phyloP scores from a whole-genome alignment of 1,284 basidiomycete species.

The Phellopilus nigrolimitatus region DNA sequence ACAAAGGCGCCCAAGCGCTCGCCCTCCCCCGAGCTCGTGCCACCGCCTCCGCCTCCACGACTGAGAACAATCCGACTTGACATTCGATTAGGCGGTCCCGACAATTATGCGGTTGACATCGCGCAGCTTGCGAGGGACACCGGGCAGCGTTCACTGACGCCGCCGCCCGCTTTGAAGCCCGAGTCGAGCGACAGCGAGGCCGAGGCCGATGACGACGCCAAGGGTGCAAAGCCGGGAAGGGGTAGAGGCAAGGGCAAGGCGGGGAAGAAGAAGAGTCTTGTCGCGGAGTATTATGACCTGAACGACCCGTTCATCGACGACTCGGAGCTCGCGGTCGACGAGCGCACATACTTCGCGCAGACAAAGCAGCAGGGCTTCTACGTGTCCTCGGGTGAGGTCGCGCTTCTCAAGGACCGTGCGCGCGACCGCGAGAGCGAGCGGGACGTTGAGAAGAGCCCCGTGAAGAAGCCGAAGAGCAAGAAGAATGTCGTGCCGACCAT shows the following conservation, averaged over 20 bases:
- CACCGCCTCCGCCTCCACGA: conserved; percentile 45
- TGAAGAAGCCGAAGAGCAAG: conserved; percentile 65
- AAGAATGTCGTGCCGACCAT: conserved; percentile 36
- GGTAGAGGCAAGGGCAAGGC: conserved; percentile 38
- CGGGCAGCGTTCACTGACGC: conserved; percentile 59
- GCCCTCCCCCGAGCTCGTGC: conserved; percentile 57
- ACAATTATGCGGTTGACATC: conserved; percentile 70
- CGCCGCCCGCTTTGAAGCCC: conserved; percentile 40
- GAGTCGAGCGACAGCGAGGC: conserved; percentile 47
- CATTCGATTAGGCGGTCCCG: conserved; percentile 63
- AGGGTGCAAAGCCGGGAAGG: conserved; percentile 26
- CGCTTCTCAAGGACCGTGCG: conserved; percentile 73
- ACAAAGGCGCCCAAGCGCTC: conserved; percentile 46
- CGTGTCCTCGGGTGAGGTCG: conserved; percentile 82
- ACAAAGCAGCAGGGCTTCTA: conserved; percentile 95
- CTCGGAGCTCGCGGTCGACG: conserved; percentile 86
- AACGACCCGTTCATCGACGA: conserved; percentile 97
- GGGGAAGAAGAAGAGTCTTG: conserved; percentile 49
- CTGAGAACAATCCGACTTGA: conserved; percentile 65
- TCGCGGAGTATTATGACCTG: conserved; percentile 80
- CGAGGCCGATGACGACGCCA: conserved; percentile 21
- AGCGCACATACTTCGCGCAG: conserved; percentile 87
- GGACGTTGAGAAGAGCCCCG: conserved; percentile 35
- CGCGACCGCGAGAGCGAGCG: conserved; percentile 22
- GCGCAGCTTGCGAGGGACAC: conserved; percentile 51